These are phyloP conservation scores for Rhododendron griersonianum DNA, from an alignment of 148 eudicot species.

Conservation along the genomic window DNA sequence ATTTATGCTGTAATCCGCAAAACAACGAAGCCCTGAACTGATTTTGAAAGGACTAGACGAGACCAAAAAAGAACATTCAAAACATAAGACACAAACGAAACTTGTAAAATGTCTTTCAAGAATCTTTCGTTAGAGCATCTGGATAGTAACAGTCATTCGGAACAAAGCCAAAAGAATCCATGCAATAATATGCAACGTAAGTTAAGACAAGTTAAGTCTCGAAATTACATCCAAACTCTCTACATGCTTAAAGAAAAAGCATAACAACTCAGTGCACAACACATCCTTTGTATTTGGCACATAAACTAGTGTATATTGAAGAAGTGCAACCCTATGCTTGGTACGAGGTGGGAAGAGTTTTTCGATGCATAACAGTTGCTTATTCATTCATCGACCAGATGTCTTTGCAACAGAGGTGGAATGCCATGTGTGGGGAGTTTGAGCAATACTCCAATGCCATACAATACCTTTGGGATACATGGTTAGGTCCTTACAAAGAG, in stretches of 20 bases:
- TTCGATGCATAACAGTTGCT: too few species aligned
- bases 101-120: not conserved
- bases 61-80: not conserved
- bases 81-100: not conserved
- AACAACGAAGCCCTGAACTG: not conserved
- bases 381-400: too few species aligned
- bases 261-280: not conserved
- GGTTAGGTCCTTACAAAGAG: too few species aligned
- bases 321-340: too few species aligned
- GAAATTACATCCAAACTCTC: constrained; percentile 18
- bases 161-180: not conserved
- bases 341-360: too few species aligned
- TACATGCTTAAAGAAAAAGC: constrained; percentile 15
- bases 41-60: not conserved
- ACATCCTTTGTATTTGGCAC: too few species aligned
- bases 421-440: too few species aligned
- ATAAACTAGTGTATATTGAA: too few species aligned
- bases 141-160: not conserved
- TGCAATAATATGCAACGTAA: constrained; percentile 11
- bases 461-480: too few species aligned
- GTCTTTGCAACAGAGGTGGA: too few species aligned
- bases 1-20: not conserved
- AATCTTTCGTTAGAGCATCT: constrained; percentile 15
- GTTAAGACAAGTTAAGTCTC: constrained; percentile 9
- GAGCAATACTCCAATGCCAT: too few species aligned